Percentiles rank a stretch among this genome's conserved stretches.
These are phyloP conservation scores for Miscanthus lutarioriparius DNA, from an alignment of 176 grass and related monocot genomes.

Conservation along the genomic window DNA sequence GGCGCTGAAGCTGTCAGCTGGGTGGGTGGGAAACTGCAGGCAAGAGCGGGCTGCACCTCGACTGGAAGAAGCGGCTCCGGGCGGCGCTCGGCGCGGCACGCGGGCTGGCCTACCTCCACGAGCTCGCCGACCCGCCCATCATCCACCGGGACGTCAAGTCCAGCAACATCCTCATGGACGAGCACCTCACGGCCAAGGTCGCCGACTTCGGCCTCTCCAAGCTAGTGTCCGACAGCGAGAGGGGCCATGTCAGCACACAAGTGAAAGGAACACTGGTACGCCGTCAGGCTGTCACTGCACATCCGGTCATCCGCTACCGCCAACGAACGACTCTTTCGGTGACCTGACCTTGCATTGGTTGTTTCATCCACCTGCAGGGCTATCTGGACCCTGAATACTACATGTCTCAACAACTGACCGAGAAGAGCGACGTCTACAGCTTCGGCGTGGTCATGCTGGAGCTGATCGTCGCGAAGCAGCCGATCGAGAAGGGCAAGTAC, in stretches of 20 bases:
- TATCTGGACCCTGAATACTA: constrained; percentile 98
- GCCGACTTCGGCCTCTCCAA: constrained; percentile 98
- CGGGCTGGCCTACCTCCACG: constrained; percentile 87
- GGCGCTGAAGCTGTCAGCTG: not conserved
- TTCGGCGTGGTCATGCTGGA: constrained; percentile 96
- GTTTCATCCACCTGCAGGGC: constrained; percentile 49
- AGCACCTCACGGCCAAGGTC: constrained; percentile 92
- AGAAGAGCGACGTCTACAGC: constrained; percentile 97
- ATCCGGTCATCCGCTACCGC: not conserved
- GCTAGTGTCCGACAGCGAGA: constrained; percentile 68
- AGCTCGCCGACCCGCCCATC: constrained; percentile 93
- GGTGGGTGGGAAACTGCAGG: constrained; percentile 37
- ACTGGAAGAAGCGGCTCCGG: constrained; percentile 82
- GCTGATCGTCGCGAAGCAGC: constrained; percentile 74
- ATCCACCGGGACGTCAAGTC: constrained; percentile 98
- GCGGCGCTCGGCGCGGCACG: constrained; percentile 77
- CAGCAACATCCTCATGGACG: constrained; percentile 92
- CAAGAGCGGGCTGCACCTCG: constrained; percentile 74
- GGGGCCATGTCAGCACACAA: constrained; percentile 79
- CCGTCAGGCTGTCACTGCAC: not conserved
- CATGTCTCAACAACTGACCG: constrained; percentile 83
- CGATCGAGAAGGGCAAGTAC: constrained; percentile 91
- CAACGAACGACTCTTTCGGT: not conserved
- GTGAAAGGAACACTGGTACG: constrained; percentile 87
- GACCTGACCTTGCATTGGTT: not conserved